Conservation (phyloP, 306 rosid genomes). For the Canavalia gladiata region DNA sequence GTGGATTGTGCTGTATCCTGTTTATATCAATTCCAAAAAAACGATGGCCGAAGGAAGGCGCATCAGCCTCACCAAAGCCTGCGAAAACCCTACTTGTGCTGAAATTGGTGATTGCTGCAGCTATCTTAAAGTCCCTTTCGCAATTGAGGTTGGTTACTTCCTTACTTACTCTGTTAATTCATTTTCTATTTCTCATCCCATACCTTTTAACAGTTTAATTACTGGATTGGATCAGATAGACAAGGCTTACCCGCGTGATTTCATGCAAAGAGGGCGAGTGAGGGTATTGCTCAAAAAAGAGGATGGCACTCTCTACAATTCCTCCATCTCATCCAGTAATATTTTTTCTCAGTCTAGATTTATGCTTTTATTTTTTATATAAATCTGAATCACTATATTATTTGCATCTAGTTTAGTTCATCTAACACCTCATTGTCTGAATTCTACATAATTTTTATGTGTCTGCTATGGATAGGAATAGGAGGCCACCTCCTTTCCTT, state of each 20-base stretch:
- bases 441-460: background rate
- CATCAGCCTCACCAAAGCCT: slow-evolving; percentile 70
- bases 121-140: slow-evolving; percentile 75
- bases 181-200: too few species aligned
- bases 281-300: slow-evolving; percentile 82
- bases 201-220: background rate
- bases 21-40: slow-evolving; percentile 87
- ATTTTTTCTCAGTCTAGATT: background rate
- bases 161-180: background rate
- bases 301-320: slow-evolving; percentile 79
- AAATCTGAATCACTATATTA: background rate
- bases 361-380: background rate
- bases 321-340: slow-evolving; percentile 77
- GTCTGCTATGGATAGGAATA: background rate
- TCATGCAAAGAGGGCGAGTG: slow-evolving; percentile 89
- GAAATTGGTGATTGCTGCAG: slow-evolving; percentile 90
- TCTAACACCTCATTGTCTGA: background rate
- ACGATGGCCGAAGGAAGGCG: slow-evolving; percentile 90
- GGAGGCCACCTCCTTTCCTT: background rate
- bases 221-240: slow-evolving; percentile 55
- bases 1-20: slow-evolving; percentile 84
- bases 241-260: slow-evolving; percentile 94
- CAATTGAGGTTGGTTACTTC: slow-evolving; percentile 71
- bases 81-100: slow-evolving; percentile 85
- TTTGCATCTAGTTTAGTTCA: background rate